phyloP scores from a whole-genome alignment of 208 protist species.

The Naegleria lovaniensis region DNA sequence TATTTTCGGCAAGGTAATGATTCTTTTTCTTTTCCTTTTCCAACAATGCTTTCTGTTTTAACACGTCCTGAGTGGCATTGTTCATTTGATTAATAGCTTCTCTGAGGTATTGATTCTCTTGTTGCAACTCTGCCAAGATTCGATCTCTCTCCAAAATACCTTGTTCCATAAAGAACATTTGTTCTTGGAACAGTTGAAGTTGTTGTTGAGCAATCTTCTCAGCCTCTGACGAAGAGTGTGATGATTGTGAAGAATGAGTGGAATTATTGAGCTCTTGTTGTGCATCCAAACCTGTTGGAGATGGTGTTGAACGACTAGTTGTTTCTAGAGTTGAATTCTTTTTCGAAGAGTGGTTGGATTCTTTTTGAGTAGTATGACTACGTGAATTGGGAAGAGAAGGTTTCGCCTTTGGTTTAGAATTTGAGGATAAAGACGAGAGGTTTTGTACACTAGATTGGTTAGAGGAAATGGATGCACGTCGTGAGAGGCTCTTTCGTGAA shows the following conservation, averaged over 20 bases:
- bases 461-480: background rate
- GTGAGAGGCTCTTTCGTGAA: background rate
- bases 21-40: conserved; percentile 1
- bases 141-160: background rate
- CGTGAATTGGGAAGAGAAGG: background rate
- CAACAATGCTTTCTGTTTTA: background rate
- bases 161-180: background rate
- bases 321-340: background rate
- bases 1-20: background rate
- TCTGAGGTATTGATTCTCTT: background rate
- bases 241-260: background rate
- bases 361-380: background rate
- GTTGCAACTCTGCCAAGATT: background rate
- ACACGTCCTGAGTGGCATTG: background rate
- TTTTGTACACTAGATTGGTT: background rate
- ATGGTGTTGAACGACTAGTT: background rate
- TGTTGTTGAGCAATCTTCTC: background rate
- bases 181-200: background rate
- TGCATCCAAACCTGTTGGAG: background rate
- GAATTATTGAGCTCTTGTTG: background rate
- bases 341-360: background rate
- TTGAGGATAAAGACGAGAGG: too few species aligned
- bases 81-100: background rate
- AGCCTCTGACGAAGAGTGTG: background rate
- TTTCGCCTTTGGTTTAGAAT: background rate